Base-by-base conservation (phyloP, 495 filamentous ascomycete species). In the Podospora didyma region DNA sequence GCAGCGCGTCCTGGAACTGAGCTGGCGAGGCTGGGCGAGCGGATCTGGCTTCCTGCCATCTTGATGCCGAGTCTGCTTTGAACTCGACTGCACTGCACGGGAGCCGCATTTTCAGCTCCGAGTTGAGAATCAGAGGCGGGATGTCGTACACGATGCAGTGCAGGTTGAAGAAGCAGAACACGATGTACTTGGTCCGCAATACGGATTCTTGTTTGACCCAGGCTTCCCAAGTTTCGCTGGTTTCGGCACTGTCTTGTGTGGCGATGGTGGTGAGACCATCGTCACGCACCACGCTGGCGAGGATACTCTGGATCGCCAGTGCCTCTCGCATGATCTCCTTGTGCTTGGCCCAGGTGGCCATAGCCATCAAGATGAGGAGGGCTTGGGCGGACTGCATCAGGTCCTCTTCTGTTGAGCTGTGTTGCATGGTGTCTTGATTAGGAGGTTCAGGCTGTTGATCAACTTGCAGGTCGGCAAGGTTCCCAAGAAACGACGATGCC, bases 61-160 rank as follows among this genome's bases (percentile, higher is more conserved):
- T 73, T 7, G 65, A 54, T 26, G 74, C 64, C 49, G 73, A 79
- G 56, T 62, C 73, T 6, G 78, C 74, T 54, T 77, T 76, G 77
- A 78, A 82, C n/a, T 79, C 68, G 42, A 77, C 75, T 46, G 77
- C 78, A 28, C 71, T 73, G 54, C 71, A 75, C 2, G 78, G 79
- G 69, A 81, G 77, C 48, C 73, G 74, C 60, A 82, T 56, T 23
- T 74, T 71, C 48, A 81, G 54, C 63, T 82, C 78, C 34, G 69
- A 71, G 53, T 79, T 79, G 41, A 80, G 54, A 42, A 82, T 75
- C 28, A 81, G 59, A 1, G 80, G 80, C 47, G 80, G 79, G 19
- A 78, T 77, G 57, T 79, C 80, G 60, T 79, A 81, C 68, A 79
- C 76, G 49, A 81, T 79, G 20, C 73, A 76, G 53, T 82, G 79